Evolutionary conservation across 768 basidiomycete genomes (phyloP), one percentile per base, ranked within the genome.

Genomic region (Hemileccinum impolitum): DNA sequence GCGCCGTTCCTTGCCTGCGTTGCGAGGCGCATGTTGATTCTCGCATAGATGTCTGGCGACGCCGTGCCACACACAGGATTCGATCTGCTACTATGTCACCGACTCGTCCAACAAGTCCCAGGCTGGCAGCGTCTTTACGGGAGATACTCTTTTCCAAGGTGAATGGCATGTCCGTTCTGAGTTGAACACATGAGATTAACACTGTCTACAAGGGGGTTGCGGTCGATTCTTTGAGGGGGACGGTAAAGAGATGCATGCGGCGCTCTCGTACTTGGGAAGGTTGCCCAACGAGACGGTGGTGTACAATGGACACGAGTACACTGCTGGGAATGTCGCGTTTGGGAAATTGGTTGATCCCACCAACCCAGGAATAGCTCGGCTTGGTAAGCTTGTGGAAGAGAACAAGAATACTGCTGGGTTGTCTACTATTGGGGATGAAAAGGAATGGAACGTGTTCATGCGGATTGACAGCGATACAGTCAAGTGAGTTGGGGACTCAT

Each of bases 371-470:
- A 66, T 95, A 38, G 68, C 65, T 25, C 75, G 80, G 25, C 78
- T 96, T 26, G 71, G 71, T 7, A 70, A 77, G 38, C 72, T 91
- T 17, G 77, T 80, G 19, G 63, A 76, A 43, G 71, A 74, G 39
- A 84, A 91, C 59, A 61, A 75, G 47, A 67, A 81, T 39, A 92
- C 87, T 4, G 81, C 87, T 4, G 93, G 94, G 35, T 71, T 85
- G 63, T 87, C 88, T 12, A 96, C 93, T 0, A 94, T 98, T 43
- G 88, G 80, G 0, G 89, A 98, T 56, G 95, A 98, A 73, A 94
- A 93, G 71, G 74, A 82, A 54, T 94, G 90, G 90, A 98, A 98
- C 68, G 84, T 92, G 8, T 97, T 97, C 68, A 93, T 96, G 91
- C 79, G 93, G 15, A 70, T 93, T 11, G 69, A 75, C 5, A 80